Evolutionary conservation across 352 stramenopile genomes (phyloP), one percentile per base, ranked within the genome.

Genomic region (Phytophthora constricta): DNA sequence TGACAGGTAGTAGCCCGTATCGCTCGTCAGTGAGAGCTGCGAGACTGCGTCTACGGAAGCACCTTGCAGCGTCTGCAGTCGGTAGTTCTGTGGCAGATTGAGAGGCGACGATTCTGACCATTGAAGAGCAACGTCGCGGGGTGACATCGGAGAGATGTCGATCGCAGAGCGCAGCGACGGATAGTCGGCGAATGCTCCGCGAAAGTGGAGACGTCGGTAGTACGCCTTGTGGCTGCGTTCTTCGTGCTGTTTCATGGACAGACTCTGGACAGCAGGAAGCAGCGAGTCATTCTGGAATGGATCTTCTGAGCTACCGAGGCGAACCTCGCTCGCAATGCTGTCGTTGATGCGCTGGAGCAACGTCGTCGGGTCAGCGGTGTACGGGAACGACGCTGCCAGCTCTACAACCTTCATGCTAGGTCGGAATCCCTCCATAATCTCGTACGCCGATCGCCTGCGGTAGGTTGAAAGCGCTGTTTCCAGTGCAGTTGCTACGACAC

Each of bases 321-420:
- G 22, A 11, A 59, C 50, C 61, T 73, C 65, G 25, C 69, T 39
- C 7, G 42, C 23, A n/a, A 76, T n/a, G 48, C 52, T 59, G 22
- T 70, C 48, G 39, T 27, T 54, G 46, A 76, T 68, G 3, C 19
- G 20, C 25, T 67, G 61, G 31, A 91, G 20, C 17, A 93, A 39
- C 17, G 8, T n/a, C 3, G 27, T 62, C 22, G 81, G 71, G 27
- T 85, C 78, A 5, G 62, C 51, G 1, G 28, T 43, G 26, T 78
- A 61, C 14, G 82, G 85, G 37, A 84, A 84, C 9, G 61, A 74
- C 7, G 77, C 79, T 9, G 70, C 72, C 13, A 95, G 55, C 43
- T 89, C 81, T 7, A 82, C 39, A 5, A 91, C 53, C 52, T 89
- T 92, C 74, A 82, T 88, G 41, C 70, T 86, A 0, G 80, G 70